Conservation (phyloP, 1,139 yeast genomes). For the Scheffersomyces insectosa region DNA sequence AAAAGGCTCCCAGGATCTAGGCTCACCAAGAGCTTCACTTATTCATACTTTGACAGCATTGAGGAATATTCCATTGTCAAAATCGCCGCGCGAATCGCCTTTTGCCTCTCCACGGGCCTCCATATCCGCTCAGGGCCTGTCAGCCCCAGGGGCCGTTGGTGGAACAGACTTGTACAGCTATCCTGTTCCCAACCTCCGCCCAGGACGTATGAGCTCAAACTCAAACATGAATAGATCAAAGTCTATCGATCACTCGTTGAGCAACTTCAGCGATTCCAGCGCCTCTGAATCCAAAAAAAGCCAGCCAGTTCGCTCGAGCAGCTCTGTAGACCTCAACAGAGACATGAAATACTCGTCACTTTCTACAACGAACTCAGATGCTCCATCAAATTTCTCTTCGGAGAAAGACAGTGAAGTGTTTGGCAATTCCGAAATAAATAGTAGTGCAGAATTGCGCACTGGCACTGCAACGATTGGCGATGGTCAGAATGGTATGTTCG, state of each 20-base stretch:
- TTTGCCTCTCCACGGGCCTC: slow-evolving; percentile 53
- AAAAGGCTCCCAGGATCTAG: slow-evolving; percentile 37
- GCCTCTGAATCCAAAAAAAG: slow-evolving; percentile 3
- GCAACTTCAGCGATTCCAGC: not conserved
- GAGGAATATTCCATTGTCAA: slow-evolving; percentile 39
- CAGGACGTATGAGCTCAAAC: slow-evolving; percentile 1
- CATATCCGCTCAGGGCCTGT: slow-evolving; percentile 27
- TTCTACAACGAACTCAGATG: slow-evolving; percentile 15
- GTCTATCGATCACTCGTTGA: slow-evolving; percentile 1
- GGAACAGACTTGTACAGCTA: slow-evolving; percentile 17
- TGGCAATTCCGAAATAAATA: slow-evolving; percentile 3
- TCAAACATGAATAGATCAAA: not conserved
- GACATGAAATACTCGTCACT: slow-evolving; percentile 11
- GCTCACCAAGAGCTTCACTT: slow-evolving; percentile 45
- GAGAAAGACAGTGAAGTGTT: slow-evolving; percentile 11
- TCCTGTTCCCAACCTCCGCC: slow-evolving; percentile 23
- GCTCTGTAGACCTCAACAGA: slow-evolving; percentile 4
- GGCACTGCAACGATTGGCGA: slow-evolving; percentile 3
- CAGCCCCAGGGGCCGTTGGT: slow-evolving; percentile 3
- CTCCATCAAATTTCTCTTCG: slow-evolving; percentile 8
- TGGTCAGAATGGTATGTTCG: slow-evolving; percentile 13
- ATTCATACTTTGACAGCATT: slow-evolving; percentile 45
- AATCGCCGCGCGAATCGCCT: slow-evolving; percentile 45
- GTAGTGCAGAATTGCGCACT: slow-evolving; percentile 1
- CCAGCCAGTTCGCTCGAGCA: not conserved